A percentile compares a stretch with the other conserved stretches of the same genome.
phyloP scores from a whole-genome alignment of 176 grass and related monocot genomes.

The Triticum monococcum region DNA sequence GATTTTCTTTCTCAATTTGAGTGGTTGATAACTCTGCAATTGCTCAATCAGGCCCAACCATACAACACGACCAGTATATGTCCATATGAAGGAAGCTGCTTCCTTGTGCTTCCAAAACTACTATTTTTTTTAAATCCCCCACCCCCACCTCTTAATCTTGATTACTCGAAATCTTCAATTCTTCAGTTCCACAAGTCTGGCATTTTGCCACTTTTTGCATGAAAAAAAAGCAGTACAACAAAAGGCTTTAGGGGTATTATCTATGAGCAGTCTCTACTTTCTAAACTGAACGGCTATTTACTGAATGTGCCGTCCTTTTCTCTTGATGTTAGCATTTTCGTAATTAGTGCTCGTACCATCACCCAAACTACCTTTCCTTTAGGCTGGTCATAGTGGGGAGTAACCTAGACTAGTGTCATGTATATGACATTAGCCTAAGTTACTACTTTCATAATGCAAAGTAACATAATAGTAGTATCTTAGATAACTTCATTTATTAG shows the following conservation, averaged over 20 bases:
- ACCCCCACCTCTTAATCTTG: not conserved
- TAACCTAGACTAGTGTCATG: no score
- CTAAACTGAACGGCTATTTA: not conserved
- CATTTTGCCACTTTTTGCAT: not conserved
- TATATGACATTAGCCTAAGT: no score
- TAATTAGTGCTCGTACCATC: not conserved
- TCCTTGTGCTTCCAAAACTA: not conserved
- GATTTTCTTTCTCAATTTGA: not conserved
- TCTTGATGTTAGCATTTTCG: not conserved
- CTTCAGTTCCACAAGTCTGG: not conserved
- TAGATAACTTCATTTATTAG: no score
- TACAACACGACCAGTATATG: not conserved
- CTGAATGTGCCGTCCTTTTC: not conserved
- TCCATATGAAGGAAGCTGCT: not conserved
- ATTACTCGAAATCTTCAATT: not conserved
- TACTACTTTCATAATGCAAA: no score
- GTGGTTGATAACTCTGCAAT: not conserved
- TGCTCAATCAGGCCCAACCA: not conserved
- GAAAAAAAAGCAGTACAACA: not conserved
- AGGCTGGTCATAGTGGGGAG: no score
- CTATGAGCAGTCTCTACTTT: not conserved
- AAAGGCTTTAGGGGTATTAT: not conserved
- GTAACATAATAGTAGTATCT: no score
- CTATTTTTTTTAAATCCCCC: not conserved
- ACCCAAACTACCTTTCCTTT: not conserved